A percentile compares a stretch with the other conserved stretches of the same genome.
These are phyloP conservation scores for Gaertneriomyces semiglobifer DNA, from an alignment of 192 early-diverging fungal species.

Conservation along the genomic window DNA sequence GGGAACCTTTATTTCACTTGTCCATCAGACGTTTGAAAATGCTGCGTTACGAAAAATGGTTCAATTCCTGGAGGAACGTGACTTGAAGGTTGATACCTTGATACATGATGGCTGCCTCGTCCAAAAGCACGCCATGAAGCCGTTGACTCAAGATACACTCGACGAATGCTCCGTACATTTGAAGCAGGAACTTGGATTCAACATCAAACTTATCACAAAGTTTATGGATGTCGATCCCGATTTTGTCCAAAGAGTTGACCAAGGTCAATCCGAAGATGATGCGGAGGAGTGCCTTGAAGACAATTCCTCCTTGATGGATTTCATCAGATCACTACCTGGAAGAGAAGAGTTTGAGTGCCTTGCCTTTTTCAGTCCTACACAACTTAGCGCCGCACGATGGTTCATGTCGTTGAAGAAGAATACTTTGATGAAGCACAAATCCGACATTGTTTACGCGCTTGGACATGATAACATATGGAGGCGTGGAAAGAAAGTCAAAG, in stretches of 20 bases:
- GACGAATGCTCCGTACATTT: not conserved
- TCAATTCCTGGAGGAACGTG: not conserved
- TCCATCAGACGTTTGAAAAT: constrained; percentile 16
- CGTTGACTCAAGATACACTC: not conserved
- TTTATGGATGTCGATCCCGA: constrained; percentile 8
- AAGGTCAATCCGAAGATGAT: not conserved
- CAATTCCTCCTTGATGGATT: constrained; percentile 6
- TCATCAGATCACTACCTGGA: not conserved
- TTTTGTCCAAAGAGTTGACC: constrained; percentile 5
- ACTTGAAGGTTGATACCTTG: not conserved
- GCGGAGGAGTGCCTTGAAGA: too few species aligned
- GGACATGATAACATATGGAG: constrained; percentile 19
- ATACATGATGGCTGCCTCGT: constrained; percentile 8
- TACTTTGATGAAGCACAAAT: constrained; percentile 11
- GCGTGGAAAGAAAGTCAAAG: not conserved
- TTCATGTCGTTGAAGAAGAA: not conserved
- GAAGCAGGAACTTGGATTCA: not conserved
- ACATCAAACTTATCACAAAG: constrained; percentile 3
- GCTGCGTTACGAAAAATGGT: not conserved
- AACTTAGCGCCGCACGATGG: constrained; percentile 8
- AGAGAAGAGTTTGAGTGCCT: constrained; percentile 17
- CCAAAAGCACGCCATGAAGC: not conserved
- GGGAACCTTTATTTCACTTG: constrained; percentile 5
- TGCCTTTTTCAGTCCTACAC: constrained; percentile 1
- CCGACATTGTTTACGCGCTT: constrained; percentile 3